Conservation (phyloP, 2,329 filamentous ascomycete species). For the Colletotrichum karsti region DNA sequence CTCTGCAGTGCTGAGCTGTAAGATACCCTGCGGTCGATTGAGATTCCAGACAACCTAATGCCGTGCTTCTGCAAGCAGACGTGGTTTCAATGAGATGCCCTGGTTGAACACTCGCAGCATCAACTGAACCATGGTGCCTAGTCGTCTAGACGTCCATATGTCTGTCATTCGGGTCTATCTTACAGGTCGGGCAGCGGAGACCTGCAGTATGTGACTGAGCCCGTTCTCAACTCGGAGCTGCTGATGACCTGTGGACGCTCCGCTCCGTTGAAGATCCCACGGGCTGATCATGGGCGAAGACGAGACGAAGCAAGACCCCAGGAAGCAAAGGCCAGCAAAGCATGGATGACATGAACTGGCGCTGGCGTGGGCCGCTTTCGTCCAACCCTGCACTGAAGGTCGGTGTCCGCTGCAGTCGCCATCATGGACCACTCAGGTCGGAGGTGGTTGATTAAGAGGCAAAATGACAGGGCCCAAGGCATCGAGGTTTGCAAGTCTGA, state of each 20-base stretch:
- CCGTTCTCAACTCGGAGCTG: constrained; percentile 1
- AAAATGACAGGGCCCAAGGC: not conserved
- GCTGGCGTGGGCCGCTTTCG: constrained; percentile 20
- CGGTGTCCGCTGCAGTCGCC: not conserved
- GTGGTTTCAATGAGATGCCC: constrained; percentile 18
- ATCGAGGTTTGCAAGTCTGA: not conserved
- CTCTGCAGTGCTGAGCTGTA: too few species aligned
- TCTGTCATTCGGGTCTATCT: not conserved
- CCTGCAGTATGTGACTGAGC: constrained; percentile 24
- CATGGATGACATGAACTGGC: constrained; percentile 12
- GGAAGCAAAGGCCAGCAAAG: not conserved
- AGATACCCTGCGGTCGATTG: not conserved
- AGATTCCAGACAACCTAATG: constrained; percentile 9
- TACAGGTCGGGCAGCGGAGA: constrained; percentile 17
- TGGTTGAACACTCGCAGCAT: constrained; percentile 21
- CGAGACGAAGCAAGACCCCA: constrained; percentile 21
- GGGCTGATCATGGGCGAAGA: constrained; percentile 10
- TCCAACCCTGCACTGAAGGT: constrained; percentile 22
- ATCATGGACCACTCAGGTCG: not conserved
- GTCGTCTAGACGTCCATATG: constrained; percentile 1
- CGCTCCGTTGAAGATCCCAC: not conserved
- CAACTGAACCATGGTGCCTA: not conserved
- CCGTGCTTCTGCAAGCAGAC: constrained; percentile 13
- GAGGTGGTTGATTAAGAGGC: not conserved
- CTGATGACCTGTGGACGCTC: not conserved